Base-by-base conservation (phyloP, 2,329 filamentous ascomycete genomes). In the Colletotrichum eremochloae region DNA sequence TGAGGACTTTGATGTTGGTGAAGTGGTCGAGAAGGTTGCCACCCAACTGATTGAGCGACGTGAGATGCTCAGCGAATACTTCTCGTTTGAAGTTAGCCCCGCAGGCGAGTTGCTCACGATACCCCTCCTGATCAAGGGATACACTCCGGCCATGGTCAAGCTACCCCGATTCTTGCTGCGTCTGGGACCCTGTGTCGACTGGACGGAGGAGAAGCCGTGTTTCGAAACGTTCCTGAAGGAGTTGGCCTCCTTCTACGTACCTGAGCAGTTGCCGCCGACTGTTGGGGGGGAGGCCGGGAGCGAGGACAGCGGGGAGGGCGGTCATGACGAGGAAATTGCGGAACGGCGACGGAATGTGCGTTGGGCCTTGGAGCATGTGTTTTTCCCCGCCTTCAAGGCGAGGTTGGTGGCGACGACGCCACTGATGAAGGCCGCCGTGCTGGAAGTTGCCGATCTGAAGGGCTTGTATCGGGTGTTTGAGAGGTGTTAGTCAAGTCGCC, bases 381-480 rank as follows among this genome's bases (percentile, higher is more conserved):
- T 99, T 68, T 98, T 99, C 76, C 96, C 96, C 0, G 94, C 95
- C 0, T 94, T 98, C 78, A 94, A 94, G 80, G 86, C 92, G 6
- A 87, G 95, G 69, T 82, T 99, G 58, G 90, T 98, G 68, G 95
- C 94, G 29, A 98, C 96, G 11, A 92, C 89, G 75, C 86, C 88
- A 6, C 83, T 98, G 77, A 89, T 97, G 82, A 90, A 91, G 63
- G 93, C 91, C 0, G 88, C 86, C 11, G 90, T 97, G 14, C 84
- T 97, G 58, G 96, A 99, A 82, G 90, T 97, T 61, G 96, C 96
- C 2, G 94, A 97, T 83, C 82, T 98, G 71, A 98, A 97, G 81
- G 95, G 95, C 0, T 80, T 99, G 70, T 99, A 99, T 81, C 87
- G 94, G 57, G 95, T 98, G 3, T 99, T 99, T 86, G 96, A 99